A percentile compares a stretch with the other conserved stretches of the same genome.
These are phyloP conservation scores for Vitis amurensis DNA, from an alignment of 164 flowering plant genomes.

Conservation along the genomic window DNA sequence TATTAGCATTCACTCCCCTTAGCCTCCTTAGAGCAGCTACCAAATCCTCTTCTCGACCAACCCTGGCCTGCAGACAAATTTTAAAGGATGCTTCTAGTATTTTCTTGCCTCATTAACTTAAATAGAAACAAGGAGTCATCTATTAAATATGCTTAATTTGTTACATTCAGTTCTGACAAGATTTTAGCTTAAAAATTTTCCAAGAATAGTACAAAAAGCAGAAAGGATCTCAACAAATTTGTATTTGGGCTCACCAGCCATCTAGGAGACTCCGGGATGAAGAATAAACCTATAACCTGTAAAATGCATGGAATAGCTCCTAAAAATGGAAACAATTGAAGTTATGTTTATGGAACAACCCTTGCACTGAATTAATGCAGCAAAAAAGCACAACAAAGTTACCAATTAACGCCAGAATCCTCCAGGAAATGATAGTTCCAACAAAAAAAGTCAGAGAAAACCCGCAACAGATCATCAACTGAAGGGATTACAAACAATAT, in stretches of 20 bases:
- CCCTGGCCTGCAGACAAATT: conserved; percentile 29
- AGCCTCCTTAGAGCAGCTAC: conserved; percentile 16
- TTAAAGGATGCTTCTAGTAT: neutral
- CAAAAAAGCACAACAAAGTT: neutral
- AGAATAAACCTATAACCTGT: conserved; percentile 45
- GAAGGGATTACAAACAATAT: conserved; percentile 10
- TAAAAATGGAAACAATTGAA: conserved; percentile 17
- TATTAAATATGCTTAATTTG: too few species aligned
- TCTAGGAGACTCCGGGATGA: conserved; percentile 66
- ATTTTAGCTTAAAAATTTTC: too few species aligned
- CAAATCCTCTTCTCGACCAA: conserved; percentile 18
- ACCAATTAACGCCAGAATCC: conserved; percentile 63
- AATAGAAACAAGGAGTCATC: too few species aligned
- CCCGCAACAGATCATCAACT: conserved; percentile 54
- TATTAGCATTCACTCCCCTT: neutral
- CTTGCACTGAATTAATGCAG: too few species aligned
- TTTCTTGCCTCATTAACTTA: neutral
- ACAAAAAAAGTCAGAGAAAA: conserved; percentile 36
- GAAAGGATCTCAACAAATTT: neutral
- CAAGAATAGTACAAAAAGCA: neutral
- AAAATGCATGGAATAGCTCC: conserved; percentile 49
- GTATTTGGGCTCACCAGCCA: conserved; percentile 52
- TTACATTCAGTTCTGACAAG: too few species aligned
- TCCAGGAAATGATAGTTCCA: conserved; percentile 57
- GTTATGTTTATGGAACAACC: neutral